Conservation (phyloP, 305 asterid genomes). For the Fraxinus velutina region DNA sequence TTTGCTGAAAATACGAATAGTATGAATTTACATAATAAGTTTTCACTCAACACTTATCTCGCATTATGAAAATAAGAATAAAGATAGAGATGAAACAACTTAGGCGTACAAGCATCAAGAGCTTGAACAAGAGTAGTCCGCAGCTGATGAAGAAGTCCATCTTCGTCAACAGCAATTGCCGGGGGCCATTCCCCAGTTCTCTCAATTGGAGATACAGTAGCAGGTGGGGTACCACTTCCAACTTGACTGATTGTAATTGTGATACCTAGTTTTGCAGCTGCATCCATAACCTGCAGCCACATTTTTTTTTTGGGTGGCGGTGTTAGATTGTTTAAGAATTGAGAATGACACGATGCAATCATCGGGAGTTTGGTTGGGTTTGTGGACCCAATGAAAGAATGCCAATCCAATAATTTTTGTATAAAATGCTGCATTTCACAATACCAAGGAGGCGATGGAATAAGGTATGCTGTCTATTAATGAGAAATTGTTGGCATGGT, state of each 20-base stretch:
- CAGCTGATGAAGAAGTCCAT: slow-evolving; percentile 77
- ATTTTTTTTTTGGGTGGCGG: background rate
- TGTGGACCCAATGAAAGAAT: background rate
- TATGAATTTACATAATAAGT: background rate
- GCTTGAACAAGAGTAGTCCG: slow-evolving; percentile 69
- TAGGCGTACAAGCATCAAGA: slow-evolving; percentile 60
- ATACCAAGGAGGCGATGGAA: background rate
- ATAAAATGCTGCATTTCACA: background rate
- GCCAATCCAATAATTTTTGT: background rate
- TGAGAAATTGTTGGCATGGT: background rate
- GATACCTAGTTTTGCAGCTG: slow-evolving; percentile 68
- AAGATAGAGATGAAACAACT: slow-evolving; percentile 26
- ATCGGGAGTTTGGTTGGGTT: background rate
- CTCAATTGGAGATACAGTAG: slow-evolving; percentile 56
- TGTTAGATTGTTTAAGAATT: background rate
- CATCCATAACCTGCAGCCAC: slow-evolving; percentile 61
- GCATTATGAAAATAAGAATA: slow-evolving; percentile 3
- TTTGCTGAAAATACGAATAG: slow-evolving; percentile 48
- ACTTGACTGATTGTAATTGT: slow-evolving; percentile 65
- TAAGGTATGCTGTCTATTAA: background rate
- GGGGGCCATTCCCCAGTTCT: slow-evolving; percentile 75
- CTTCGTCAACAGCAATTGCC: slow-evolving; percentile 78
- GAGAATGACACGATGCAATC: background rate
- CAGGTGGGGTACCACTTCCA: slow-evolving; percentile 62
- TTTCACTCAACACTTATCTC: slow-evolving; percentile 9